These are phyloP conservation scores for Pseudogymnoascus sp. DNA, from an alignment of 2,329 filamentous ascomycete species.

Conservation along the genomic window DNA sequence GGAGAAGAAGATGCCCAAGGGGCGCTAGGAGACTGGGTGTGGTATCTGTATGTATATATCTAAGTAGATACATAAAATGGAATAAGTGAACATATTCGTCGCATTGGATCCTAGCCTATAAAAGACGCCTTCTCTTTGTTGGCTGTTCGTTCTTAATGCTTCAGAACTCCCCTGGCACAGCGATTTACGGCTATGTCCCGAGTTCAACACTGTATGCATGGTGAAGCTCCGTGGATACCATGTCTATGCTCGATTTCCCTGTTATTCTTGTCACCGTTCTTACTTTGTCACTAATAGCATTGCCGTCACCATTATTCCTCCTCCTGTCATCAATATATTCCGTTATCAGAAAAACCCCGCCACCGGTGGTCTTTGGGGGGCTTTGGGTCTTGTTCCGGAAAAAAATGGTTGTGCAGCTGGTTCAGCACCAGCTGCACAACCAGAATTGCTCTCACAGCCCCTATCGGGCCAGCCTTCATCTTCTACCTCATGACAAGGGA, in stretches of 20 bases:
- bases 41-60: not conserved
- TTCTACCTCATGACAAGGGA: not conserved
- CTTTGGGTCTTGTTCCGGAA: too few species aligned
- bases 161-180: too few species aligned
- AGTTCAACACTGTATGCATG: not conserved
- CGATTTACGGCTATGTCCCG: not conserved
- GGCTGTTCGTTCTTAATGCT: not conserved
- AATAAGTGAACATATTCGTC: not conserved
- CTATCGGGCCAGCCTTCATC: too few species aligned
- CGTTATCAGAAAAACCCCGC: not conserved
- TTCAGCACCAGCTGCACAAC: too few species aligned
- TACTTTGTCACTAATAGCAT: not conserved
- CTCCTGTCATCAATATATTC: not conserved
- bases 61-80: not conserved
- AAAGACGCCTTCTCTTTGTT: not conserved
- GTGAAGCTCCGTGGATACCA: not conserved
- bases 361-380: too few species aligned
- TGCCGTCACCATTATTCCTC: not conserved
- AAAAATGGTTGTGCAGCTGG: too few species aligned
- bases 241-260: not conserved
- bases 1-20: conserved; percentile 66
- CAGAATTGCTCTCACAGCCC: too few species aligned
- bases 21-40: conserved; percentile 2
- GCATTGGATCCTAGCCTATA: not conserved
- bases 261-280: not conserved